phyloP scores from a whole-genome alignment of 495 filamentous ascomycete species.

The Aspergillus campestris region DNA sequence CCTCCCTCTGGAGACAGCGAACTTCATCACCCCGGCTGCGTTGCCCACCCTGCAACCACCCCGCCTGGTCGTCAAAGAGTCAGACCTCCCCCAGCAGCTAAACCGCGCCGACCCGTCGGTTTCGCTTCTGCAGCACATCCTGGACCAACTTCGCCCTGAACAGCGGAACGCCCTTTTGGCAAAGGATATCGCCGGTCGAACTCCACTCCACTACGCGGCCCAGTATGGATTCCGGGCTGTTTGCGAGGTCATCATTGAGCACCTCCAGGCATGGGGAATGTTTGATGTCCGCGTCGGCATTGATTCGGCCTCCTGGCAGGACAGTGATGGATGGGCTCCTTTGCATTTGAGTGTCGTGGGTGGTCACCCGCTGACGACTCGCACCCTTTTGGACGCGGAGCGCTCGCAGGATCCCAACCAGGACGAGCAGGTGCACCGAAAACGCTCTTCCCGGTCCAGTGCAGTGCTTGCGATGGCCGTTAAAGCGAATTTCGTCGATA shows the following conservation, averaged over 20 bases:
- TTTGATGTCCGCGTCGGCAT: conserved; percentile 80
- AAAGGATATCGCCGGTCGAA: conserved; percentile 71
- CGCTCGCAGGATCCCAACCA: conserved; percentile 54
- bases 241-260: conserved; percentile 77
- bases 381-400: conserved; percentile 69
- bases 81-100: conserved; percentile 50
- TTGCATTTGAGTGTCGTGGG: conserved; percentile 88
- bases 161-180: conserved; percentile 62
- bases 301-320: conserved; percentile 79
- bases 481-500: conserved; percentile 71
- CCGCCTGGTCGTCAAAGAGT: conserved; percentile 44
- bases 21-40: conserved; percentile 71
- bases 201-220: conserved; percentile 90
- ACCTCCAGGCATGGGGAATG: conserved; percentile 81
- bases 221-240: conserved; percentile 88
- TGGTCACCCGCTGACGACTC: conserved; percentile 79
- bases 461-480: conserved; percentile 82
- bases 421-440: conserved; percentile 52
- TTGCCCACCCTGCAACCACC: conserved; percentile 54
- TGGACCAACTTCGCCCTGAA: conserved; percentile 57
- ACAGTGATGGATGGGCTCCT: conserved; percentile 84
- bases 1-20: conserved; percentile 42
- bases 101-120: conserved; percentile 66
- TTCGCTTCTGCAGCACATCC: conserved; percentile 60
- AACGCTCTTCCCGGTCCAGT: conserved; percentile 72